phyloP scores from a whole-genome alignment of 2,329 filamentous ascomycete genomes.

The Byssothecium circinans region DNA sequence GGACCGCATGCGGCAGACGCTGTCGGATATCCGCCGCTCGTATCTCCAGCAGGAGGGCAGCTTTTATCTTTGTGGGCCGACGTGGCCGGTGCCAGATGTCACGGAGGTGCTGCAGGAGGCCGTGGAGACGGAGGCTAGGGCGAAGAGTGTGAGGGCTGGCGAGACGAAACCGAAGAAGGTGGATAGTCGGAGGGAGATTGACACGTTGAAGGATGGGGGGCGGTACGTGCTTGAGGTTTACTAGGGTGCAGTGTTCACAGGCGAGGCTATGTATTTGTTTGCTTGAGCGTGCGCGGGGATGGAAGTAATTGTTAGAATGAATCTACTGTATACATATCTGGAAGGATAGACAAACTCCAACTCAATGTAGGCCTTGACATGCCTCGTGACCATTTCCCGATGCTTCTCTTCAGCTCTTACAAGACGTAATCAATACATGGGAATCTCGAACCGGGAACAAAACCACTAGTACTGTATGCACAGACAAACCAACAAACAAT shows the following conservation, averaged over 20 bases:
- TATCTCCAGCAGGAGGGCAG: conserved; percentile 86
- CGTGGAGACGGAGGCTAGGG: conserved; percentile 73
- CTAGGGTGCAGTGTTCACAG: conserved; percentile 54
- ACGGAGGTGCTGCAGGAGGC: conserved; percentile 93
- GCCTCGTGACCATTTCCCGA: too few species aligned
- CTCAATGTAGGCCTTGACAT: too few species aligned
- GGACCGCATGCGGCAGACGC: conserved; percentile 90
- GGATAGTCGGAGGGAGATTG: conserved; percentile 86
- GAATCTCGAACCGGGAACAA: too few species aligned
- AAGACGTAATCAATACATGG: not conserved
- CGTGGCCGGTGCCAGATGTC: conserved; percentile 97
- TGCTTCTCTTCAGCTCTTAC: too few species aligned
- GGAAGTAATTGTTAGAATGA: too few species aligned
- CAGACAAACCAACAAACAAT: not conserved
- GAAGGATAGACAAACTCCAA: not conserved
- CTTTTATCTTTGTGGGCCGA: conserved; percentile 97
- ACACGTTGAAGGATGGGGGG: conserved; percentile 91
- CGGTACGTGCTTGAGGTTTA: conserved; percentile 97
- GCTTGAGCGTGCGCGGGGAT: too few species aligned
- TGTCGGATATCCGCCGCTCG: conserved; percentile 78
- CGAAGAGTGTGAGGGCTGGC: conserved; percentile 41
- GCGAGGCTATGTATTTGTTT: not conserved
- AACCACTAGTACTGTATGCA: too few species aligned
- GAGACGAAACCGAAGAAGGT: conserved; percentile 69
- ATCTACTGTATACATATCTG: not conserved